Conservation (phyloP, 192 early-diverging fungal genomes). For the Podila horticola region DNA sequence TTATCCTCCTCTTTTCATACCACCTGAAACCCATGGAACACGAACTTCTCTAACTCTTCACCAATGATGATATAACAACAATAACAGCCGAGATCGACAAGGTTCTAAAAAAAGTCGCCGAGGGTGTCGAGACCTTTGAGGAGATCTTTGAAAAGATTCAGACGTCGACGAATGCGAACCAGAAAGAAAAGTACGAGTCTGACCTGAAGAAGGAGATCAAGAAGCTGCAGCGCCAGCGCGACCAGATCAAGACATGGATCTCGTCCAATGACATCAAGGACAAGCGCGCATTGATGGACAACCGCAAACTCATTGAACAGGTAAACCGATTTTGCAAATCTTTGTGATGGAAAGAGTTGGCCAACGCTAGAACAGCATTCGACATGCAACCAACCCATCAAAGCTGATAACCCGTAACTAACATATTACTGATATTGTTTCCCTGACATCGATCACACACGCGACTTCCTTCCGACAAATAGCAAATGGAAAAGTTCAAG, state of each 20-base stretch:
- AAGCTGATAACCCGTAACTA: neutral
- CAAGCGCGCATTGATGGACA: conserved; percentile 89
- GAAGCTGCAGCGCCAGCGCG: conserved; percentile 94
- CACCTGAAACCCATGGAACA: too few species aligned
- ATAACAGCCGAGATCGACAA: conserved; percentile 93
- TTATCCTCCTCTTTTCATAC: neutral
- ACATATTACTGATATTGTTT: neutral
- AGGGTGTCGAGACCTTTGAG: conserved; percentile 97
- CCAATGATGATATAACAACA: neutral
- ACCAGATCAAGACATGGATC: conserved; percentile 99
- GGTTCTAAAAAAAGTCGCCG: conserved; percentile 92
- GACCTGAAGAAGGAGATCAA: conserved; percentile 99
- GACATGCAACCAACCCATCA: neutral
- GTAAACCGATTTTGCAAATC: conserved; percentile 36
- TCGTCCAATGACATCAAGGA: conserved; percentile 97
- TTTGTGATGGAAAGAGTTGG: neutral
- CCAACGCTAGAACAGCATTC: neutral
- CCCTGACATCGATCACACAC: neutral
- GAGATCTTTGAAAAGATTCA: conserved; percentile 90
- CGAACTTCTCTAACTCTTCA: neutral
- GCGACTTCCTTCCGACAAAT: neutral
- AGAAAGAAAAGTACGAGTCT: conserved; percentile 97
- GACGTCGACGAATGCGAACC: conserved; percentile 79
- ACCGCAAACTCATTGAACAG: conserved; percentile 92
- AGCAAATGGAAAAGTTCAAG: conserved; percentile 99